Evolutionary conservation across 768 basidiomycete genomes (phyloP), one percentile per base, ranked within the genome.

Genomic region (Boletus rubescentipes): DNA sequence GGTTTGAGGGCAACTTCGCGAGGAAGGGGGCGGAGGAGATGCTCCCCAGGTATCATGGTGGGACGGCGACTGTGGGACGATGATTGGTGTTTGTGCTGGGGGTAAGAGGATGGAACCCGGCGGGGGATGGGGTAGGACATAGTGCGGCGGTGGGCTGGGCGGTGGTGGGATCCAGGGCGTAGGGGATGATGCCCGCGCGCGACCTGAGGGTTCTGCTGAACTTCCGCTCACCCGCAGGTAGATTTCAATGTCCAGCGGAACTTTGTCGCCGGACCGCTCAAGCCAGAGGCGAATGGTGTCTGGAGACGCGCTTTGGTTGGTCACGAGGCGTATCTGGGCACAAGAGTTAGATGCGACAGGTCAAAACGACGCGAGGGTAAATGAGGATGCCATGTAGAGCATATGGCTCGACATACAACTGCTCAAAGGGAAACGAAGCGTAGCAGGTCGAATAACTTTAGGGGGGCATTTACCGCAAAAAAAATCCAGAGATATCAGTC

Each of bases 251-350:
- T 91, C 90, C 9, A 92, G 78, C 7, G 89, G 85, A 7, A 85
- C 82, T 5, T 71, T 77, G 47, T 77, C 73, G 16, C 90, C 90
- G 12, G 90, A 87, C 26, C 89, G 84, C 67, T 91, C 89, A 0
- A 92, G 77, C 89, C 90, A 92, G 11, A 92, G 77, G 9, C 90
- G 85, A 45, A 92, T 81, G 6, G 85, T 89, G 63, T 92, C 89
- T 26, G 89, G 81, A 29, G 88, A 87, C 9, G 86, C 75, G 37
- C 80, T 76, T 55, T 84, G 85, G 29, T 80, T 85, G 20, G 89
- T 89, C 40, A 85, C 74, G 38, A 91, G 80, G 18, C 87, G 86
- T 61, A 91, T 88, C 87, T 88, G 67, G 39, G 61, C 47, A 30
- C 20, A 18, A 35, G 51, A 30, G 46, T 58, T 41, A 57, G 54